phyloP scores from a whole-genome alignment of 305 asterid species.

The Fraxinus platypoda region DNA sequence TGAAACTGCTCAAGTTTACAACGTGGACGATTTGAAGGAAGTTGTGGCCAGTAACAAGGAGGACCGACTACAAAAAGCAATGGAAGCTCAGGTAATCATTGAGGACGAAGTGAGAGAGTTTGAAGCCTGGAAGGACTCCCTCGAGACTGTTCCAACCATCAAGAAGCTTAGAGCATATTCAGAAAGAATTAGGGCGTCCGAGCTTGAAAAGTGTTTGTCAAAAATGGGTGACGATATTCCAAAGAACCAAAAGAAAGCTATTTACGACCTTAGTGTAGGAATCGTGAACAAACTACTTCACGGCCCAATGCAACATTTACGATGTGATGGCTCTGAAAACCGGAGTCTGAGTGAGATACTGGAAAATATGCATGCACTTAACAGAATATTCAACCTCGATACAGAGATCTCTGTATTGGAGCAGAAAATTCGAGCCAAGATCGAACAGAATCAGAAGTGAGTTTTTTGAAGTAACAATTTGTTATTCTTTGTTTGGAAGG shows the following conservation, averaged over 20 bases:
- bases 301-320: conserved; percentile 88
- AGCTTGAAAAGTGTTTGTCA: conserved; percentile 71
- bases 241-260: conserved; percentile 59
- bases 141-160: conserved; percentile 82
- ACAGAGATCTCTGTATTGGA: conserved; percentile 63
- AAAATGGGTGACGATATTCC: conserved; percentile 67
- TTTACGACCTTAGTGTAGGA: conserved; percentile 61
- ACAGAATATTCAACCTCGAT: conserved; percentile 71
- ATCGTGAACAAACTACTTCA: conserved; percentile 79
- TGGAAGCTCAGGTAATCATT: conserved; percentile 70
- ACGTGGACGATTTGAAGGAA: conserved; percentile 83
- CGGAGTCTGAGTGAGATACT: conserved; percentile 52
- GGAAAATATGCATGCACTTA: conserved; percentile 82
- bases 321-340: conserved; percentile 58
- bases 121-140: conserved; percentile 83
- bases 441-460: conserved; percentile 46
- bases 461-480: conserved; percentile 28
- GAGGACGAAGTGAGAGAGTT: conserved; percentile 67
- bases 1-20: conserved; percentile 53
- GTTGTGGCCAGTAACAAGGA: conserved; percentile 84
- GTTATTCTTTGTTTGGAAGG: conserved; percentile 24
- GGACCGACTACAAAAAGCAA: conserved; percentile 65
- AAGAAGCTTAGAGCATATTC: conserved; percentile 81
- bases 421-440: conserved; percentile 66
- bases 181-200: conserved; percentile 79